Evolutionary conservation across 371 early-diverging fungal species (phyloP).

Genomic region (Saksenaea oblongispora): DNA sequence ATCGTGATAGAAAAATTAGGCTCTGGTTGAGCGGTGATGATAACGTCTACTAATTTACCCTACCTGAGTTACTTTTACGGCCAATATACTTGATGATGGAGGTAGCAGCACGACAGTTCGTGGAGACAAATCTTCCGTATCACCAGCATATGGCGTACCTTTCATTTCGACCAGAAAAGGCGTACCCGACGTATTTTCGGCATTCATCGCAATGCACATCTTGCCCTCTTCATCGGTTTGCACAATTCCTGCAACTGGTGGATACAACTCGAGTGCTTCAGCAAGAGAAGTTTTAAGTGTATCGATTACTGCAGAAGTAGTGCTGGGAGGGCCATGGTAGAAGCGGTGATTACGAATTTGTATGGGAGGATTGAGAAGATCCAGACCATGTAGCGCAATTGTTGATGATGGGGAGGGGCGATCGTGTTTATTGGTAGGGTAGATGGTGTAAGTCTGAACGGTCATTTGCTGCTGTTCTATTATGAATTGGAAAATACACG

Average conservation of each 20-base stretch:
- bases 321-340: constrained; percentile 15
- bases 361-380: constrained; percentile 30
- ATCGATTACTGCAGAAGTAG: constrained; percentile 20
- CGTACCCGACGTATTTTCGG: constrained; percentile 21
- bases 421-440: constrained; percentile 36
- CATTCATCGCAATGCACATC: constrained; percentile 19
- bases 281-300: constrained; percentile 36
- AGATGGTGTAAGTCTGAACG: constrained; percentile 24
- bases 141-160: constrained; percentile 29
- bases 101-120: constrained; percentile 22
- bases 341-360: constrained; percentile 47
- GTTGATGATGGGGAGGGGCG: constrained; percentile 26
- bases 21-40: neutral
- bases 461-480: constrained; percentile 20
- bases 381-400: constrained; percentile 35
- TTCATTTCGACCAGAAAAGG: constrained; percentile 42
- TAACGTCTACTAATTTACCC: neutral
- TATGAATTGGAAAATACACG: neutral
- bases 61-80: constrained; percentile 46
- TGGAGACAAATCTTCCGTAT: constrained; percentile 35
- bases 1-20: neutral
- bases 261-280: constrained; percentile 44
- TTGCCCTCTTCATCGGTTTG: constrained; percentile 21
- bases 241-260: constrained; percentile 35
- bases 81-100: constrained; percentile 23